Conservation (phyloP, 2,329 filamentous ascomycete species). For the Bretziella fagacearum region DNA sequence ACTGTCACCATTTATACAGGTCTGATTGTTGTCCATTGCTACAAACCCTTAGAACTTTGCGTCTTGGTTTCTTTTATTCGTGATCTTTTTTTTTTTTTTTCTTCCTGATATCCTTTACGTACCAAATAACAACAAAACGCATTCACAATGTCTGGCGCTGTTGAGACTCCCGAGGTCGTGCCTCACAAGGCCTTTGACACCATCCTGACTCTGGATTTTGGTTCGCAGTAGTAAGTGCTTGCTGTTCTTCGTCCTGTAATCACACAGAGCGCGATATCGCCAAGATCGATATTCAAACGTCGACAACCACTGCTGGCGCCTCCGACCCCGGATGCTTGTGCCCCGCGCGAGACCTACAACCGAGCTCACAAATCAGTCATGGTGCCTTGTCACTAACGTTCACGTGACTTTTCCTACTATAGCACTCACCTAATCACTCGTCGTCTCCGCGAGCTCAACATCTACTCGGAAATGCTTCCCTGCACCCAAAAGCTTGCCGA, state of each 20-base stretch:
- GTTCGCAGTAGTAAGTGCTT: constrained; percentile 21
- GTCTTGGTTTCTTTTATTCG: background rate
- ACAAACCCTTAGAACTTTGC: too few relatives aligned
- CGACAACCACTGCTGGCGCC: too few relatives aligned
- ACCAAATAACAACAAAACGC: too few relatives aligned
- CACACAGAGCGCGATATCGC: too few relatives aligned
- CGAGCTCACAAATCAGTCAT: too few relatives aligned
- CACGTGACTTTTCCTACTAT: constrained; percentile 24
- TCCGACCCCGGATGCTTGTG: too few relatives aligned
- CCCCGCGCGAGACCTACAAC: too few relatives aligned
- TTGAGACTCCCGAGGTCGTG: constrained; percentile 12
- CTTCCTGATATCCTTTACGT: background rate
- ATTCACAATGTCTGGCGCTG: constrained; percentile 9
- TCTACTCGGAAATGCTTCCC: constrained; percentile 77
- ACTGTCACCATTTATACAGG: background rate
- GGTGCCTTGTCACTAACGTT: too few relatives aligned
- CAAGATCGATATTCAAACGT: too few relatives aligned
- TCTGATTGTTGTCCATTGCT: too few relatives aligned
- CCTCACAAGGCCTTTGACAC: constrained; percentile 32
- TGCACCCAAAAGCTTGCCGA: constrained; percentile 71
- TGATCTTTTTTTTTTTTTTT: background rate
- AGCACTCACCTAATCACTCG: constrained; percentile 60
- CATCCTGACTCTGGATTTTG: constrained; percentile 57
- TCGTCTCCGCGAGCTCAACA: constrained; percentile 58
- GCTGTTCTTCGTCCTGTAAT: background rate